Evolutionary conservation across 2,329 filamentous ascomycete genomes (phyloP), one percentile per base, ranked within the genome.

Genomic region (Sporothrix globosa): DNA sequence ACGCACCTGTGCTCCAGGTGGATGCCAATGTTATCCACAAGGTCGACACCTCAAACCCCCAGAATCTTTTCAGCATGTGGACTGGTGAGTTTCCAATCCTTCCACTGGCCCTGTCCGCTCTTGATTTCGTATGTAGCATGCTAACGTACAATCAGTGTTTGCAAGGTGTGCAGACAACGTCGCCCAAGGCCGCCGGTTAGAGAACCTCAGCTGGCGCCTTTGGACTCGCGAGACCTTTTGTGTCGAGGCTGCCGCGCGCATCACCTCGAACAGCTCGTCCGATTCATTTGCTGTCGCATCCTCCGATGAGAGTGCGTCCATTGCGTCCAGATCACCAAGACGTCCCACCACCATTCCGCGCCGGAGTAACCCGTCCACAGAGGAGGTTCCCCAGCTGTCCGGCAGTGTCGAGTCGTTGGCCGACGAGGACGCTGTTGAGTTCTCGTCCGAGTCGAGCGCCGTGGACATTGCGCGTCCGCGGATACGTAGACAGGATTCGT

Each of bases 61-160:
- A 97, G 82, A 96, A 94, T 78, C 88, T 98, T 67, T 96, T 96
- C 82, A 94, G 92, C 84, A 96, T 98, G 88, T 97, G 94, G 93
- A 95, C 93, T 80, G 92, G 93, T 97, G 82, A 87, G 92, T 86
- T 54, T 27, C 72, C 58, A 9, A 34, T 34, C 34, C 34, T 34
- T 7, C 7, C 6, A 34, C 7, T 34, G 5, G 34, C 6, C 34
- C 7, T 34, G 19, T 17, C 21, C 27, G 9, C 11, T 58, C 2
- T 11, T 17, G 30, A 13, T 48, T 19, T 48, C 17, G 17, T 48
- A 7, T 48, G 13, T 7, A 21, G 34, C 27, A 5, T 48, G 19
- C 73, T 72, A 54, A 72, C 58, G 1, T 24, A 34, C 27, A 39
- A 10, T 34, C 78, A 96, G 93, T 98, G 72, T 97, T 98, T 79